Base-by-base conservation (phyloP, 2,329 filamentous ascomycete species). In the Microsporum audouinii region DNA sequence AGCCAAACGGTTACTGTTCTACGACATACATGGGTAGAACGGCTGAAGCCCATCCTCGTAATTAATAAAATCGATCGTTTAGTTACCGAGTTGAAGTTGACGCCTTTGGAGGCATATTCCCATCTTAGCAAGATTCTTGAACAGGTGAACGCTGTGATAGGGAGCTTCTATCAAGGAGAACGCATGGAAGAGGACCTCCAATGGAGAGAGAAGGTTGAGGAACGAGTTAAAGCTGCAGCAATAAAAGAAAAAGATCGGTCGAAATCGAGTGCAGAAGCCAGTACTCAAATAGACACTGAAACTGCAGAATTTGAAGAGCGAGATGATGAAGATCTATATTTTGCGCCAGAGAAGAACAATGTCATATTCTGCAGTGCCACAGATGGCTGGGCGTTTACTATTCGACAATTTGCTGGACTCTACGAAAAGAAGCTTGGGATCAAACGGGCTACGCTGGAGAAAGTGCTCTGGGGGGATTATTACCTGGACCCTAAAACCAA, bases 51-150 rank as follows among this genome's bases (percentile, higher is more conserved):
- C 0, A 78, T 99, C 43, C 81, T 99, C 47, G 91, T 97, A 61
- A 92, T 99, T 75, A 99, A 99, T 79, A 99, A 99, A 76, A 95
- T 99, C 79, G 94, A 99, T 74, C 84, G 94, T 61, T 82, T 99
- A 61, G 83, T 99, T 61, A 96, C 90, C 2, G 94, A 99, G 77
- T 80, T 96, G 60, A 92, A 95, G 72, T 91, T 99, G 88, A 95
- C 85, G 5, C 91, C 94, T 0, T 80, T 77, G 14, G 94, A 99
- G 73, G 94, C 94, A 39, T 95, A 95, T 70, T 84, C 86, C 29
- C 94, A 99, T 75, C 76, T 99, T 12, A 91, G 82, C 73, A 94
- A 91, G 72, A 81, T 97, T 2, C 76, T 99, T 5, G 94, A 97
- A 72, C 94, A 97, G 72, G 90, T 99, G 57, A 99, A 99, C 71